Percentiles rank a stretch among this genome's conserved stretches.
Conservation (phyloP, 306 rosid genomes). For the Biancaea sappan region DNA sequence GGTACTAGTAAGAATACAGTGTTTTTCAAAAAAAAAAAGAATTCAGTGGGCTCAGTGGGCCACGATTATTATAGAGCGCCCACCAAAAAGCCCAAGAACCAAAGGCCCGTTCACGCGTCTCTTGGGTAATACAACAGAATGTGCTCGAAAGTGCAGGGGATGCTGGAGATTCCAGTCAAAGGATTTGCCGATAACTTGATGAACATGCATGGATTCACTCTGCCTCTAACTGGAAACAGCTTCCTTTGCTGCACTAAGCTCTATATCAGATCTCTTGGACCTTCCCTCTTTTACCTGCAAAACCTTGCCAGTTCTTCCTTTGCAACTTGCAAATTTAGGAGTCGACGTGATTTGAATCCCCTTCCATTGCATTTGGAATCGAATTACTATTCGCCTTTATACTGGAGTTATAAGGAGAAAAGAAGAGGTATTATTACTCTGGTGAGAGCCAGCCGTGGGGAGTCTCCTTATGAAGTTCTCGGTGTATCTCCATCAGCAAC, state of each 20-base stretch:
- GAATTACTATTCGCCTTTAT: not conserved
- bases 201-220: conserved; percentile 60
- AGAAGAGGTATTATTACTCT: conserved; percentile 24
- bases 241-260: conserved; percentile 29
- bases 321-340: conserved; percentile 38
- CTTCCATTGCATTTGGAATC: conserved; percentile 6
- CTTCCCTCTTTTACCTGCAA: conserved; percentile 32
- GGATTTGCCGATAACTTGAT: conserved; percentile 34
- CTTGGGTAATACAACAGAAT: not conserved
- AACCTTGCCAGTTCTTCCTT: conserved; percentile 36
- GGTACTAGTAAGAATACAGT: no score
- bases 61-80: not conserved
- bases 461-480: conserved; percentile 80
- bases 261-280: conserved; percentile 41
- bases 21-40: no score
- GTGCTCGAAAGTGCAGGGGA: not conserved
- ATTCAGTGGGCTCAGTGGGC: no score
- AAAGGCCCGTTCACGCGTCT: not conserved
- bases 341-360: conserved; percentile 11
- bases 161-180: conserved; percentile 2
- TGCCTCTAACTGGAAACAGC: conserved; percentile 33
- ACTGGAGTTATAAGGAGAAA: conserved; percentile 33
- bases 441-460: conserved; percentile 58
- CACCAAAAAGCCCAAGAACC: not conserved
- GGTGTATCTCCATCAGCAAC: conserved; percentile 86